These are phyloP conservation scores for Thielaviopsis musarum DNA, from an alignment of 2,329 filamentous ascomycete species.

Conservation along the genomic window DNA sequence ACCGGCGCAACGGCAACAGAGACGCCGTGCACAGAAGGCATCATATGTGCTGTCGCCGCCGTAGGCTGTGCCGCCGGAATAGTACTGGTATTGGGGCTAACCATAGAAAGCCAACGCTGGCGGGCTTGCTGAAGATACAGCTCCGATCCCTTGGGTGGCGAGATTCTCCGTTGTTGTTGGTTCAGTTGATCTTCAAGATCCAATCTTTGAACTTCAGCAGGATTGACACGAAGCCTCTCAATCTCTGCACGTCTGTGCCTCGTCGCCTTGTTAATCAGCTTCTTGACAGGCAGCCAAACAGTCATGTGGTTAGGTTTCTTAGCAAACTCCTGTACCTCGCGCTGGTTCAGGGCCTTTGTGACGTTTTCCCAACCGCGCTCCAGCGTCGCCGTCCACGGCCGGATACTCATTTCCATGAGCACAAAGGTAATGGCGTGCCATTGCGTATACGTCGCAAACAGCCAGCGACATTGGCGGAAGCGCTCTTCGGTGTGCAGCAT, in stretches of 20 bases:
- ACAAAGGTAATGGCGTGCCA: conserved; percentile 35
- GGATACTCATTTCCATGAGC: conserved; percentile 28
- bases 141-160: conserved; percentile 28
- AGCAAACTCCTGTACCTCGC: conserved; percentile 26
- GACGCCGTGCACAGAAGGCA: neutral
- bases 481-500: conserved; percentile 43
- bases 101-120: conserved; percentile 34
- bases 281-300: conserved; percentile 37
- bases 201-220: conserved; percentile 30
- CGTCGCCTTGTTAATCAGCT: conserved; percentile 34
- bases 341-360: conserved; percentile 22
- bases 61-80: neutral
- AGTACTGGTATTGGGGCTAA: conserved; percentile 18
- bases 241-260: conserved; percentile 36
- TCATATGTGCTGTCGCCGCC: neutral
- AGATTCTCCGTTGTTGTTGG: conserved; percentile 29
- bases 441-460: conserved; percentile 33
- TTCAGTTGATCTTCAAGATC: conserved; percentile 32
- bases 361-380: conserved; percentile 34
- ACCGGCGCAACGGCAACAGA: neutral
- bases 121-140: conserved; percentile 27
- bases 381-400: conserved; percentile 31
- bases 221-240: conserved; percentile 29
- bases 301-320: conserved; percentile 29
- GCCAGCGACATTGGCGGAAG: conserved; percentile 30